These are phyloP conservation scores for Prunus dulcis DNA, from an alignment of 306 rosid genomes.

Conservation along the genomic window DNA sequence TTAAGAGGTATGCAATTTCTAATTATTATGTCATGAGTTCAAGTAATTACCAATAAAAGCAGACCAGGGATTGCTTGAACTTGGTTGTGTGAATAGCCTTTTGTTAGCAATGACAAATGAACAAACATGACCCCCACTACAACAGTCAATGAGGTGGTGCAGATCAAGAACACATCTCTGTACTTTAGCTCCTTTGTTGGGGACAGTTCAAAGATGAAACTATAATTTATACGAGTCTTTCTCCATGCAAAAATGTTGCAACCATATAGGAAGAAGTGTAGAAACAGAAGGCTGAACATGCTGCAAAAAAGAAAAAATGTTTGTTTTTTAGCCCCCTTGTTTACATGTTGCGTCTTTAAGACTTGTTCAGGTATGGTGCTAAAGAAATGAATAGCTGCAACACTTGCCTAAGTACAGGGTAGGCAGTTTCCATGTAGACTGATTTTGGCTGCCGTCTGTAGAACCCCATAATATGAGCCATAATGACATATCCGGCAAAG, in stretches of 20 bases:
- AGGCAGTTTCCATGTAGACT: conserved; percentile 88
- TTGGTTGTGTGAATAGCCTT: conserved; percentile 71
- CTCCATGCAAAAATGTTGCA: conserved; percentile 91
- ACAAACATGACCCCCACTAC: conserved; percentile 82
- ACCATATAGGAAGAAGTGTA: conserved; percentile 93
- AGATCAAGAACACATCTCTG: conserved; percentile 79
- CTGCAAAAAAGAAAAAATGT: conserved; percentile 48
- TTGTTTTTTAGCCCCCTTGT: conserved; percentile 3
- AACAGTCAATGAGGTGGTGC: conserved; percentile 67
- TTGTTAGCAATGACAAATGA: conserved; percentile 68
- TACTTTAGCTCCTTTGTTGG: conserved; percentile 80
- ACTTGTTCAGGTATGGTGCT: neutral
- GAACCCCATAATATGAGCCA: conserved; percentile 83
- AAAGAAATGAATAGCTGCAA: neutral
- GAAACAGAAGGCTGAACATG: conserved; percentile 91
- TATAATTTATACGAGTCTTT: conserved; percentile 81
- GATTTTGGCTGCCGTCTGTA: conserved; percentile 55
- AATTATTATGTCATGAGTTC: neutral
- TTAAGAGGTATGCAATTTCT: neutral
- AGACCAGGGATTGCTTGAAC: conserved; percentile 82
- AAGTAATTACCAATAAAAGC: conserved; percentile 64
- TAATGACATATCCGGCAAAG: conserved; percentile 72
- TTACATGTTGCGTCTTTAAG: neutral
- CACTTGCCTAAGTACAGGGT: conserved; percentile 86
- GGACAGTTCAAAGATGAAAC: conserved; percentile 81